Base-by-base conservation (phyloP, 2,329 filamentous ascomycete species). In the Dactylellina haptotyla region DNA sequence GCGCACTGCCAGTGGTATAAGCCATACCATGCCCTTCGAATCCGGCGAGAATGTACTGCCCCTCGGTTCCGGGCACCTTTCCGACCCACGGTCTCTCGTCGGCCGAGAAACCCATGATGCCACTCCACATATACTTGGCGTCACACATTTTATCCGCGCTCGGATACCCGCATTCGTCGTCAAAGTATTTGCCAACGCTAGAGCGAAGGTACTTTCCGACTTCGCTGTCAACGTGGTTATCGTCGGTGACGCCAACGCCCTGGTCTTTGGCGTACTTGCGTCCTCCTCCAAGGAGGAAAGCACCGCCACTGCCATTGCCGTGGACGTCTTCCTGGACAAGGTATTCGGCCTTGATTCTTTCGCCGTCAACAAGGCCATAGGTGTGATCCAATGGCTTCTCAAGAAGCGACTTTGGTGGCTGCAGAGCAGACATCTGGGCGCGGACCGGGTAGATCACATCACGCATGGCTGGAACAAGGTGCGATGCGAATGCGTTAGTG, bases 401-500 rank as follows among this genome's bases (percentile, higher is more conserved):
- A 34, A 78, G 73, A 10, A 79, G 78, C 50, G 58, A 70, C 20
- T 77, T 66, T 0, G 88, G 87, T 3, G 89, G 89, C 2, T 84
- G 77, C 18, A 93, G 84, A 0, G 89, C 86, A 43, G 85, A 86
- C 81, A 93, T 87, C 78, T 93, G 88, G 0, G 91, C 92, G 23
- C 90, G 84, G 1, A 90, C 88, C 0, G 93, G 93, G 1, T 93
- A 87, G 75, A 96, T 90, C 6, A 93, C 84, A 75, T 88, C 87
- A 6, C 86, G 83, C 76, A 94, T 89, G 32, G 82, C 79, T 0
- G 91, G 91, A 1, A 94, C 82, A 2, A 97, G 84, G 72, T 88
- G 85, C 0, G 91, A 91, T 0, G 92, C 93, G 80, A 96, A 96
- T 2, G 84, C 93, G 79, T 97, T 97, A 0, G 90, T 94, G 3